Base-by-base conservation (phyloP, 2,329 filamentous ascomycete genomes). In the Aspergillus sp. region DNA sequence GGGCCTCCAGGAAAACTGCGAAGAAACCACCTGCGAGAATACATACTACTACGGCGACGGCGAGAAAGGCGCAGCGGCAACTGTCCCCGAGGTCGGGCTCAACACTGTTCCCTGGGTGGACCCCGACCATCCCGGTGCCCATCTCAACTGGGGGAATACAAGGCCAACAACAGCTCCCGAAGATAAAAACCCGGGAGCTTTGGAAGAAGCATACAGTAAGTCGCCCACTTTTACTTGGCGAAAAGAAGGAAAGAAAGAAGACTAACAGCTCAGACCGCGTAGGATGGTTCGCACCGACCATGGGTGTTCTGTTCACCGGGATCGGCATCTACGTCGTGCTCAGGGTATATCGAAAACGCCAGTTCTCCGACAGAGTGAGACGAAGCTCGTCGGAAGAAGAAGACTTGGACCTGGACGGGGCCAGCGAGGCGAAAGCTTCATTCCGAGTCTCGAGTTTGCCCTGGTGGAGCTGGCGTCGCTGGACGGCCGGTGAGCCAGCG, bases 391-490 rank as follows among this genome's bases (percentile, higher is more conserved):
- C 62, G 13, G 64, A 30, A 66, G 54, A 44, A 12, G 64, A 30
- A 66, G 54, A 44, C 51, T 12, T 42, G 9, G 27, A 30, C 27
- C 27, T 68, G 33, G 56, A 64, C 34, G 64, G 49, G 7, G 59
- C 60, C 48, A 24, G 51, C 8, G 64, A 67, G 52, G 51, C 58
- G 27, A 70, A 69, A 55, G 34, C 56, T n/a, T 54, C 58, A 5
- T 3, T 37, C 5, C 40, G 20, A 9, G 40, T 52, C 30, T 51
- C 33, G 13, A 52, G 60, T 15, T 52, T 63, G 15, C 60, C 65
- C 17, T 73, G 71, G 71, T 74, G 71, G 72, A 61, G 69, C 56
- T 71, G 64, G 68, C 66, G 62, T 13, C 63, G 68, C 56, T 73
- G 69, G 70, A 61, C 50, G 34, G 48, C 45, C 5, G 40, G 55